These are phyloP conservation scores for Zasmidium cellare DNA, from an alignment of 2,329 filamentous ascomycete species.

Conservation along the genomic window DNA sequence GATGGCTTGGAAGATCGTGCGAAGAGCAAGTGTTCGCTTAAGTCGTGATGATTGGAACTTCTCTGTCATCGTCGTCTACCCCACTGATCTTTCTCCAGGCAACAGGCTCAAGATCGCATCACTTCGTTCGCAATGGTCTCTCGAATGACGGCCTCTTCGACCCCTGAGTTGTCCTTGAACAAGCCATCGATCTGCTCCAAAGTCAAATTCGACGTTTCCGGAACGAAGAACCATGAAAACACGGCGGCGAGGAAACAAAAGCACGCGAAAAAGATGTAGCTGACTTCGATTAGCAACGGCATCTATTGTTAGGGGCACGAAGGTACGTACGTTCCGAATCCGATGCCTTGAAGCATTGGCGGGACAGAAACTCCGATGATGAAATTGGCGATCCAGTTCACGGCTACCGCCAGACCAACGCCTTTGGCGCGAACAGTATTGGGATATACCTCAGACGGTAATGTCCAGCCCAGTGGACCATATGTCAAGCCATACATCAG, in stretches of 20 bases:
- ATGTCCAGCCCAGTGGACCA: slow-evolving; percentile 21
- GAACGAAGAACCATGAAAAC: slow-evolving; percentile 22
- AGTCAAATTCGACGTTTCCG: slow-evolving; percentile 28
- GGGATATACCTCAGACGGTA: slow-evolving; percentile 60
- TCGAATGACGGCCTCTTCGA: background rate
- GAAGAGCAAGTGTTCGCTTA: too few relatives aligned
- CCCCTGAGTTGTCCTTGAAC: slow-evolving; percentile 17
- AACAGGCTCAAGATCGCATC: too few relatives aligned
- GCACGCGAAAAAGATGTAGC: slow-evolving; percentile 61
- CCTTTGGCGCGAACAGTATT: slow-evolving; percentile 61
- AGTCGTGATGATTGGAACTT: too few relatives aligned
- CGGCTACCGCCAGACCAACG: slow-evolving; percentile 59
- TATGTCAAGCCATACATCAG: slow-evolving; percentile 56
- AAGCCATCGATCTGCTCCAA: slow-evolving; percentile 31
- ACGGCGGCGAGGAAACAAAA: slow-evolving; percentile 38
- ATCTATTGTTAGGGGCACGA: too few relatives aligned
- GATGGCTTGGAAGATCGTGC: too few relatives aligned
- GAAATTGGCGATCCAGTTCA: slow-evolving; percentile 65
- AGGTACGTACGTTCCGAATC: slow-evolving; percentile 57
- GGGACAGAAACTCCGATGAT: slow-evolving; percentile 44
- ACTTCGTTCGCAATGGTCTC: too few relatives aligned
- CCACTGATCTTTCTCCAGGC: too few relatives aligned
- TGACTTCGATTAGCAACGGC: too few relatives aligned
- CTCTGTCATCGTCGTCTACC: too few relatives aligned
- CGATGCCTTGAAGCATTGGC: slow-evolving; percentile 17